phyloP scores from a whole-genome alignment of 768 basidiomycete species.

The Lactarius hatsudake region DNA sequence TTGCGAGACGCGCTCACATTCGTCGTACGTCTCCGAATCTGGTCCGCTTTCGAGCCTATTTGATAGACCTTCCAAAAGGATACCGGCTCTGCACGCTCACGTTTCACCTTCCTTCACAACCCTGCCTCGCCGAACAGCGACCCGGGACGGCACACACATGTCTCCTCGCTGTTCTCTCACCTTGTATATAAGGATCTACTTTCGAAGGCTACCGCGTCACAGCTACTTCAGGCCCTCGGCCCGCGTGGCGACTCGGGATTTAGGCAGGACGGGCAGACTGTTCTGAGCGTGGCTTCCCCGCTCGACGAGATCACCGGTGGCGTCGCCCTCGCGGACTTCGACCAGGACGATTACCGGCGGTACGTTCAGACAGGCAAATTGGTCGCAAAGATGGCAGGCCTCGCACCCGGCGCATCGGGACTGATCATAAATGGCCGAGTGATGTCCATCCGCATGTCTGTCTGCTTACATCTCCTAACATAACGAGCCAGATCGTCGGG shows the following conservation, averaged over 20 bases:
- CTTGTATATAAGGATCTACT: constrained; percentile 46
- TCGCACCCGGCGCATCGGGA: constrained; percentile 58
- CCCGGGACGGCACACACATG: constrained; percentile 28
- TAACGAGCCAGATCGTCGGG: constrained; percentile 61
- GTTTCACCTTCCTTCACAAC: constrained; percentile 79
- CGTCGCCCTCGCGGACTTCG: constrained; percentile 36
- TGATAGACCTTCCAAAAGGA: constrained; percentile 35
- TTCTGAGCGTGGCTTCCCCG: constrained; percentile 36
- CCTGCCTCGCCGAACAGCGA: constrained; percentile 38
- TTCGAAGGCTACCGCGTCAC: constrained; percentile 38
- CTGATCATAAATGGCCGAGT: constrained; percentile 85
- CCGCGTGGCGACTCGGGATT: constrained; percentile 22
- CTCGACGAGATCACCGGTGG: constrained; percentile 38
- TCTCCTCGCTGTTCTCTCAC: constrained; percentile 50
- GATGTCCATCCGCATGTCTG: constrained; percentile 32
- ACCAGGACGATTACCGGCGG: constrained; percentile 37
- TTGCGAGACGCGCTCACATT: constrained; percentile 64
- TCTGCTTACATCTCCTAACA: constrained; percentile 7
- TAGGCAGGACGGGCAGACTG: constrained; percentile 38
- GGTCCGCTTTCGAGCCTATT: constrained; percentile 9
- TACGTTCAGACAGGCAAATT: constrained; percentile 47
- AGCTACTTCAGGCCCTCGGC: constrained; percentile 43
- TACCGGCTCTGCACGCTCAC: constrained; percentile 43
- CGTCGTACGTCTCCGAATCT: constrained; percentile 45
- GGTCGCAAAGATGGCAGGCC: constrained; percentile 53